Evolutionary conservation across 441 rosid species (phyloP).

Genomic region (Bocquillonia castaneifolia): DNA sequence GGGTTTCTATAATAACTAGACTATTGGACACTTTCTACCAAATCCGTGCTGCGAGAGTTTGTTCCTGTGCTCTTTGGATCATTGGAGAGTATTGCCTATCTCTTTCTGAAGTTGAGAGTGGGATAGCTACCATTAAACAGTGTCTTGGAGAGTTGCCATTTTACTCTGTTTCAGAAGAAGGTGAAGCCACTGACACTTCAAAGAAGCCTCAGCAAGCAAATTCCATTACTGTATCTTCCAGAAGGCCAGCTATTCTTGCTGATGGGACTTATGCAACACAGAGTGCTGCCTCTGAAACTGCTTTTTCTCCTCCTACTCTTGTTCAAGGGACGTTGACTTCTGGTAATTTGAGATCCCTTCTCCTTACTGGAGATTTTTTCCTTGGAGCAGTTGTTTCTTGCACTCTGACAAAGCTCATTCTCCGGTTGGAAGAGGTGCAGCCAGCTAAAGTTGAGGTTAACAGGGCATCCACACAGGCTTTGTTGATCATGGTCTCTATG

Average conservation of each 20-base stretch:
- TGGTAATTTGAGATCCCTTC: conserved; percentile 77
- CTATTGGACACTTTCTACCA: conserved; percentile 82
- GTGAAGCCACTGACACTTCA: conserved; percentile 47
- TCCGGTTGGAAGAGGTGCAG: conserved; percentile 87
- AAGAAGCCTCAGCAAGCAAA: conserved; percentile 47
- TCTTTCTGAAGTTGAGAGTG: conserved; percentile 81
- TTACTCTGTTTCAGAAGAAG: conserved; percentile 58
- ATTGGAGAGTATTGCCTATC: conserved; percentile 86
- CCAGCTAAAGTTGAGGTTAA: conserved; percentile 68
- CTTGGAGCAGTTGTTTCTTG: conserved; percentile 91
- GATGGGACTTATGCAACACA: conserved; percentile 95
- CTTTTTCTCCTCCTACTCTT: conserved; percentile 65
- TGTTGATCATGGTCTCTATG: conserved; percentile 73
- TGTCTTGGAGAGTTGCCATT: conserved; percentile 89
- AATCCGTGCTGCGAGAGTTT: conserved; percentile 81
- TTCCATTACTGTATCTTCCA: conserved; percentile 60
- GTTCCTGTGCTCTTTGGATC: conserved; percentile 89
- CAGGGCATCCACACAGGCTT: conserved; percentile 52
- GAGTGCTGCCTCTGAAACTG: conserved; percentile 91
- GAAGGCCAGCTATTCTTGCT: conserved; percentile 84
- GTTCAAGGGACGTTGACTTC: conserved; percentile 76
- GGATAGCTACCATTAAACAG: conserved; percentile 71
- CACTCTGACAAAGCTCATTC: conserved; percentile 75
- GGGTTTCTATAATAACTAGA: conserved; percentile 81
- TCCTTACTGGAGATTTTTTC: conserved; percentile 83